Evolutionary conservation across 148 eudicot species (phyloP), one percentile per base, ranked within the genome.

Genomic region (Nepenthes gracilis): DNA sequence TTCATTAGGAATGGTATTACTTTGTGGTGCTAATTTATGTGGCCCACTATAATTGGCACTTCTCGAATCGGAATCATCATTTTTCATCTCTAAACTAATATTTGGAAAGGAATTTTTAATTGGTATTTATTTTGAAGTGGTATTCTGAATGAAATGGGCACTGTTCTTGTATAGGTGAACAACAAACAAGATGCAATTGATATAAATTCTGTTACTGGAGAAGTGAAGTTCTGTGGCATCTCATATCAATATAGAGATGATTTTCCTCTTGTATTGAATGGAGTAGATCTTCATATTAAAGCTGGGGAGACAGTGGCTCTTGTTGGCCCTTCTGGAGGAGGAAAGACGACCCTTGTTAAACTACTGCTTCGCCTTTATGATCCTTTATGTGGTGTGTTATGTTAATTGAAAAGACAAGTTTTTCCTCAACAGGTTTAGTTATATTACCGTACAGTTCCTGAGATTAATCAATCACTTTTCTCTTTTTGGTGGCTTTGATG

Each of bases 321-420:
- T 64, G 85, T 88, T 74, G 99, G 99, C 61, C 92, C 96, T 33
- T 93, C 99, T 52, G 99, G 99, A 62, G 99, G 99, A 60, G 99
- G 99, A 65, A 93, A 93, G 70, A 84, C 96, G 11, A 93, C 99
- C 14, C 78, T 88, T 59, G 80, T 77, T 52, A 93, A 93, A 71
- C 84, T 93, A 59, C 91, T 93, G 50, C 96, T 93, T 79, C 95
- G 99, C 72, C 91, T 93, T 47, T 82, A 93, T 83, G 89, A 93
- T 79, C 91, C 99, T 69, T 59, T 84, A 63, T 69, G 43, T 72
- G 99, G 99, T 86, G 68, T 67, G 81, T 61, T 54, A 13, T 60
- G 48, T 43, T 5, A 23, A 23, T 23, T 48, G 47, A 8, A 6
- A 33, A 34, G 52, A 10, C 23, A 23, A 23, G 23, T 23, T 23